Evolutionary conservation across 345 rosid species (phyloP).

Genomic region (Erucastrum elatum): DNA sequence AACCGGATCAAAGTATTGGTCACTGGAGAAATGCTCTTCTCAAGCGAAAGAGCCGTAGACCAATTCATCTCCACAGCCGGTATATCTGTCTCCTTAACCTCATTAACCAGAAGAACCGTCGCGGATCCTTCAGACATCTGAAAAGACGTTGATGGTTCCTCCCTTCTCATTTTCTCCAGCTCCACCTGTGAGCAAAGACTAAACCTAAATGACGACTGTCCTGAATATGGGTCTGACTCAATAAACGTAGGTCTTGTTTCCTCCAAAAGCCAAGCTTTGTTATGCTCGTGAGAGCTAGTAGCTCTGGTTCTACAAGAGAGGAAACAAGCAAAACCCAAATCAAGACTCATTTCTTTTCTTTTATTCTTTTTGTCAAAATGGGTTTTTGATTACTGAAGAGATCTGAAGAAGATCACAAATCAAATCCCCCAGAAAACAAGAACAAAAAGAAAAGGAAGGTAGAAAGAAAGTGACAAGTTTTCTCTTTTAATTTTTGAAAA

Average conservation of each 20-base stretch:
- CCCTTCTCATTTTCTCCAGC: slow-evolving; percentile 67
- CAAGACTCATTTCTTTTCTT: slow-evolving; percentile 49
- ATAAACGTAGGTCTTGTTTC: slow-evolving; percentile 67
- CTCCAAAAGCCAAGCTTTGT: slow-evolving; percentile 85
- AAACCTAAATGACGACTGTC: slow-evolving; percentile 92
- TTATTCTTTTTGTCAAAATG: neutral
- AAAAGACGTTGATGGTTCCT: slow-evolving; percentile 7
- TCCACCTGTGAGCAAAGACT: slow-evolving; percentile 82
- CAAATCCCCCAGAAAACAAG: slow-evolving; percentile 8
- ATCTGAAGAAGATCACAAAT: slow-evolving; percentile 12
- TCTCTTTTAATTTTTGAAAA: slow-evolving; percentile 3
- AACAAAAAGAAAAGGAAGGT: neutral
- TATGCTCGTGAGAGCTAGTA: slow-evolving; percentile 36
- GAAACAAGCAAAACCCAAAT: slow-evolving; percentile 63
- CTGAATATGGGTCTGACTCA: slow-evolving; percentile 74
- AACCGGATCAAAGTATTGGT: slow-evolving; percentile 62
- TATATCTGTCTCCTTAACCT: slow-evolving; percentile 45
- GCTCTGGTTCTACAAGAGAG: slow-evolving; percentile 39
- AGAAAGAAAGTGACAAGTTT: slow-evolving; percentile 15
- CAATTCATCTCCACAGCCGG: slow-evolving; percentile 58
- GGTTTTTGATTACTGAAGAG: slow-evolving; percentile 34
- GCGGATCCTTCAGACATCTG: slow-evolving; percentile 41
- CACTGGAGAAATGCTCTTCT: slow-evolving; percentile 75
- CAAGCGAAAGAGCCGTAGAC: slow-evolving; percentile 67
- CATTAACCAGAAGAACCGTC: slow-evolving; percentile 72